Evolutionary conservation across 306 rosid species (phyloP).

Genomic region (Cicer judaicum): DNA sequence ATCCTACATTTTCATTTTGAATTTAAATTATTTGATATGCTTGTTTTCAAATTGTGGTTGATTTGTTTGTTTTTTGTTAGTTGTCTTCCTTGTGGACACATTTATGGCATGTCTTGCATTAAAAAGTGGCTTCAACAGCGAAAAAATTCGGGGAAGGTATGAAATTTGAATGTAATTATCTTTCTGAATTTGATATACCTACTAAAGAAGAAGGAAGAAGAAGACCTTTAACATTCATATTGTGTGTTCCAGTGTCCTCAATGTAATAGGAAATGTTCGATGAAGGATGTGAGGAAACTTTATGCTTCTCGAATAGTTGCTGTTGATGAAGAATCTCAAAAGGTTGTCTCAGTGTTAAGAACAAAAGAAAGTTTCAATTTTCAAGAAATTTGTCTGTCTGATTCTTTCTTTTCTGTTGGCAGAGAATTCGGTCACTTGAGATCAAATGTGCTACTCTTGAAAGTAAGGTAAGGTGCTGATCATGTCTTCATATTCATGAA

Average conservation of each 20-base stretch:
- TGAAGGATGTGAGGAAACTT: slow-evolving; percentile 81
- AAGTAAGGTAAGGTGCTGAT: slow-evolving; percentile 59
- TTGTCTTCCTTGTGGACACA: slow-evolving; percentile 94
- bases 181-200: not conserved
- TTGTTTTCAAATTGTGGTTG: not conserved
- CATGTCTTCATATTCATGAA: not conserved
- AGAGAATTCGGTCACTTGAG: slow-evolving; percentile 75
- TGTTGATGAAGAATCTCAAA: slow-evolving; percentile 71
- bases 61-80: slow-evolving; percentile 47
- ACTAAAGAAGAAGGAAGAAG: not conserved
- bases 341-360: slow-evolving; percentile 55
- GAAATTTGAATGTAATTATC: not conserved
- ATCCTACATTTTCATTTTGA: not conserved
- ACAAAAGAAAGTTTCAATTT: not conserved
- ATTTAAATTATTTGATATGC: not conserved
- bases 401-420: slow-evolving; percentile 40
- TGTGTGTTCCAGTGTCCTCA: slow-evolving; percentile 75
- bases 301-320: slow-evolving; percentile 66
- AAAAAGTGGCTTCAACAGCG: slow-evolving; percentile 72
- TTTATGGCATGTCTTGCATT: slow-evolving; percentile 88
- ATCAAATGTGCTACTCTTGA: slow-evolving; percentile 70
- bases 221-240: not conserved
- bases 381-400: slow-evolving; percentile 24
- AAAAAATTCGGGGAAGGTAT: slow-evolving; percentile 67
- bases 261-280: slow-evolving; percentile 70